Evolutionary conservation across 805 yeast genomes (phyloP), one percentile per base, ranked within the genome.

Genomic region (Zygosaccharomyces gambellarensis): DNA sequence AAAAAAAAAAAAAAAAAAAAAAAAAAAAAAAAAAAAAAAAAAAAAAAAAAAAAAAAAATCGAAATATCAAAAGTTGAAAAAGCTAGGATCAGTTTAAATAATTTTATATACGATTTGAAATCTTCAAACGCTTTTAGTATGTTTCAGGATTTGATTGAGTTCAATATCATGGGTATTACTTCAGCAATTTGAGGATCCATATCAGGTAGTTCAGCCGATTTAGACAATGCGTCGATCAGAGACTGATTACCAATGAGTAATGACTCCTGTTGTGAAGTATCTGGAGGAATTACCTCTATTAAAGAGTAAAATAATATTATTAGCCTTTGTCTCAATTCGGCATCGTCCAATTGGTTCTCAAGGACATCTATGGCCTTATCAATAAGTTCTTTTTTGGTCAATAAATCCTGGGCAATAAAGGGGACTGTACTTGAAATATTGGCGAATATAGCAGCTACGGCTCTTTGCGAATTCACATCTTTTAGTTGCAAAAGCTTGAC

Each of bases 381-480:
- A 0, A 65, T 48, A 4, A 71, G 53, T 8, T 59, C 53, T 0
- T 59, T 43, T 11, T 65, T 54, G 22, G 59, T 49, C 14, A 65
- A 50, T 12, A 71, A 52, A 28, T 62, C 66, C 21, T 60, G 54
- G 0, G 72, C 65, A 12, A 71, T 65, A 45, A 71, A 70, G 2
- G 71, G 71, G 19, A 71, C 53, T 1, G 63, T 57, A 2, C 63
- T 60, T 0, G 68, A 55, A 30, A 67, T 71, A 42, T 65, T 61
- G 4, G 74, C 70, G 45, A 71, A 58, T 2, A 71, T 61, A 2
- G 71, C 70, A 6, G 70, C 65, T 0, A 71, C 74, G 2, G 74
- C 72, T 36, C 71, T 55, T 54, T 77, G 81, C 0, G 80, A 69
- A 28, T 66, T 62, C 1, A 59, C 3, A 51, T 77, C 77, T 4